These are phyloP conservation scores for Cercospora sojina DNA, from an alignment of 2,329 filamentous ascomycete genomes.

Conservation along the genomic window DNA sequence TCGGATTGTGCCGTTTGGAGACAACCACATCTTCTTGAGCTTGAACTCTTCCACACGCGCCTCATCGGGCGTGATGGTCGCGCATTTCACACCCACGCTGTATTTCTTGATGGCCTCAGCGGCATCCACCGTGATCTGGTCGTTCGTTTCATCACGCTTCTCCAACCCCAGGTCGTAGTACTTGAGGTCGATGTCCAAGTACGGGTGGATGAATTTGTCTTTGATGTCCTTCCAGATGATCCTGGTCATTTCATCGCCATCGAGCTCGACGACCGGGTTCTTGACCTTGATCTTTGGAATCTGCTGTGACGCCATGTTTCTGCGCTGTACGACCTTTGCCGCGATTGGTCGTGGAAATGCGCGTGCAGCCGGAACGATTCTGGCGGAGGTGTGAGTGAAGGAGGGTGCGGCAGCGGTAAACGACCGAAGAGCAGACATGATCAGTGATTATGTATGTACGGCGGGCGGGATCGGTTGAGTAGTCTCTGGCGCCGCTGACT, in stretches of 20 bases:
- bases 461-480: slow-evolving; percentile 15
- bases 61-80: slow-evolving; percentile 98
- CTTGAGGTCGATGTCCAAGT: slow-evolving; percentile 96
- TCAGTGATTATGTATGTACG: slow-evolving; percentile 5
- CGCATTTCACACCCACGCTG: slow-evolving; percentile 97
- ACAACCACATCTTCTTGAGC: slow-evolving; percentile 99
- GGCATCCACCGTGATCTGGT: slow-evolving; percentile 91
- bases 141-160: slow-evolving; percentile 94
- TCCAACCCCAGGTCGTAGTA: slow-evolving; percentile 64
- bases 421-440: slow-evolving; percentile 30
- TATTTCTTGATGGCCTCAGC: slow-evolving; percentile 99
- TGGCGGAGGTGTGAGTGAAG: slow-evolving; percentile 19
- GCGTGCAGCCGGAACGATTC: slow-evolving; percentile 26
- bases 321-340: slow-evolving; percentile 38
- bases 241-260: slow-evolving; percentile 93
- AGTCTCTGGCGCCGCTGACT: slow-evolving; percentile 2
- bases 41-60: slow-evolving; percentile 96
- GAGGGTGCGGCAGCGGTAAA: slow-evolving; percentile 19
- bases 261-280: slow-evolving; percentile 97
- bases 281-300: slow-evolving; percentile 96
- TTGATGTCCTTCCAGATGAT: slow-evolving; percentile 99
- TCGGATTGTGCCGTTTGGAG: slow-evolving; percentile 84
- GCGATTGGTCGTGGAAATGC: slow-evolving; percentile 36
- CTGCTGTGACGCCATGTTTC: slow-evolving; percentile 40
- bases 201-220: slow-evolving; percentile 96